Percentiles rank a stretch among this genome's conserved stretches.
Conservation (phyloP, 768 basidiomycete species). For the Butyriboletus loyo region DNA sequence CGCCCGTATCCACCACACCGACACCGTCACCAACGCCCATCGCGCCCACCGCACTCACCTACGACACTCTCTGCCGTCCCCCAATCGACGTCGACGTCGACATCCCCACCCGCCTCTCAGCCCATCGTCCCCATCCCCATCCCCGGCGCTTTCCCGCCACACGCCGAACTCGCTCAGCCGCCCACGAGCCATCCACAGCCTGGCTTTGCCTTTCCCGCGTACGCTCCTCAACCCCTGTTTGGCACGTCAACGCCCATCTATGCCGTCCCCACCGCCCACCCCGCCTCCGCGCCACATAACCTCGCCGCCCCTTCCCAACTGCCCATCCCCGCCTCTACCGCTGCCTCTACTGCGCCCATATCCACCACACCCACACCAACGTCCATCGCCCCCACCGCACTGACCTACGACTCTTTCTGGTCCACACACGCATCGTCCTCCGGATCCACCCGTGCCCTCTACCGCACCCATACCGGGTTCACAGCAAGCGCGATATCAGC, state of each 20-base stretch:
- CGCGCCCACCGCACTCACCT: too few relatives aligned
- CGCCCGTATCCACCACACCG: too few relatives aligned
- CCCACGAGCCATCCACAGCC: slow-evolving; percentile 12
- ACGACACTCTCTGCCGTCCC: too few relatives aligned
- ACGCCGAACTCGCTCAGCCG: background rate
- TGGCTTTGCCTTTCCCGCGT: background rate
- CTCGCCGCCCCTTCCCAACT: background rate
- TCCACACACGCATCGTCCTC: slow-evolving; percentile 44
- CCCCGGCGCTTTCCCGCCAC: background rate
- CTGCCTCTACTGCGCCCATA: background rate
- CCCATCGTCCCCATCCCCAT: background rate
- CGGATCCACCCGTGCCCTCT: slow-evolving; percentile 26
- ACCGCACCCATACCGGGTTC: slow-evolving; percentile 30
- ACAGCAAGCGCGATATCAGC: slow-evolving; percentile 21
- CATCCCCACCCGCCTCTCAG: slow-evolving; percentile 1
- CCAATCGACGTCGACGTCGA: too few relatives aligned
- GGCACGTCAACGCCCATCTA: background rate
- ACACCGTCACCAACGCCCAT: too few relatives aligned
- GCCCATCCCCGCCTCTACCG: background rate
- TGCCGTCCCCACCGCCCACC: background rate
- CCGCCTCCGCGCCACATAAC: background rate
- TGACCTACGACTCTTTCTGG: slow-evolving; percentile 67
- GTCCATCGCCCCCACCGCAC: slow-evolving; percentile 24
- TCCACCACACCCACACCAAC: background rate
- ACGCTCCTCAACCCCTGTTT: background rate